phyloP scores from a whole-genome alignment of 805 yeast genomes.

The Blastobotrys parvus region DNA sequence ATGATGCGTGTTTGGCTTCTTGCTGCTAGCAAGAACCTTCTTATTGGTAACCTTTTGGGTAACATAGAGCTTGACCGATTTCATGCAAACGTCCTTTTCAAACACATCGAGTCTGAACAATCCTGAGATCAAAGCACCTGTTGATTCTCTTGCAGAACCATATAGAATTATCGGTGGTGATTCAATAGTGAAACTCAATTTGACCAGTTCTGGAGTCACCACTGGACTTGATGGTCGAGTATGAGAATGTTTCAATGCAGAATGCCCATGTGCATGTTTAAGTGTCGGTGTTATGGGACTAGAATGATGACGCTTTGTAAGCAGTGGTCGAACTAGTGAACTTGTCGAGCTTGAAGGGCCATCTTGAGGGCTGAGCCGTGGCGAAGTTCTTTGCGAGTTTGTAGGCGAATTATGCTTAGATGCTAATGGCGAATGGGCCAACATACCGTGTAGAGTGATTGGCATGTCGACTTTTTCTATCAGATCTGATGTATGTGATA shows the following conservation, averaged over 20 bases:
- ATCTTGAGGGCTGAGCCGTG: not conserved
- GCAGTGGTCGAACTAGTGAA: conserved; percentile 1
- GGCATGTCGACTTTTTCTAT: not conserved
- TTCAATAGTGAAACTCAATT: conserved; percentile 52
- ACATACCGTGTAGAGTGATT: not conserved
- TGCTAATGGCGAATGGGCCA: not conserved
- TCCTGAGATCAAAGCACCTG: conserved; percentile 85
- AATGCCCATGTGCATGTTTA: not conserved
- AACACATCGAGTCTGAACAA: conserved; percentile 53
- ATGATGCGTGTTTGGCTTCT: not conserved
- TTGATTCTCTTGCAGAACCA: conserved; percentile 67
- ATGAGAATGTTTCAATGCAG: not conserved
- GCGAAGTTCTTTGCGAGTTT: not conserved
- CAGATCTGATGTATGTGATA: not conserved
- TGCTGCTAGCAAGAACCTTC: not conserved
- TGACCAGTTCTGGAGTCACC: conserved; percentile 9
- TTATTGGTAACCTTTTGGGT: conserved; percentile 45
- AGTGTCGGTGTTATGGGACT: conserved; percentile 1
- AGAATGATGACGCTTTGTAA: conserved; percentile 2
- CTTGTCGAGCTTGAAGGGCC: not conserved
- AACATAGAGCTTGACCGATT: not conserved
- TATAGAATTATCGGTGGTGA: conserved; percentile 86
- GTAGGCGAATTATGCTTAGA: not conserved
- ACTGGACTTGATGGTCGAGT: conserved; percentile 3
- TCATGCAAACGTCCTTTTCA: not conserved